These are phyloP conservation scores for Pseudogymnoascus sp. DNA, from an alignment of 2,329 filamentous ascomycete genomes.

Conservation along the genomic window DNA sequence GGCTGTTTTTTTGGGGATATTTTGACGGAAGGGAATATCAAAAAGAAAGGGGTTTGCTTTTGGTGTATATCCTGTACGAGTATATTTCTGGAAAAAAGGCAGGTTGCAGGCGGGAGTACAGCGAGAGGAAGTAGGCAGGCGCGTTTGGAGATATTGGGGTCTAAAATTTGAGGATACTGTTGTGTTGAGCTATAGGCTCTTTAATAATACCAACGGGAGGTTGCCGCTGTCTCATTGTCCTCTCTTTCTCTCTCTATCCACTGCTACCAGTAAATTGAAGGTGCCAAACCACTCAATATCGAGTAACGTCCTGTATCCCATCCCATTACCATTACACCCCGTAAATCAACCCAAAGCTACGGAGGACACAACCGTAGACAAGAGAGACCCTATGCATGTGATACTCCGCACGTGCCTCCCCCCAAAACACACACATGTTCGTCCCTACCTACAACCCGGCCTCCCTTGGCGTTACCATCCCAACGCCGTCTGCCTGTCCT, in stretches of 20 bases:
- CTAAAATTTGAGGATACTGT: not conserved
- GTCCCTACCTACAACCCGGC: not conserved
- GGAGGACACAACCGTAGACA: not conserved
- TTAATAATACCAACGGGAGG: not conserved
- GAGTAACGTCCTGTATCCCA: not conserved
- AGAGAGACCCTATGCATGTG: not conserved
- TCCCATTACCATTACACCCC: not conserved
- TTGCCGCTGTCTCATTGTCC: not conserved
- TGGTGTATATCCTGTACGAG: not conserved
- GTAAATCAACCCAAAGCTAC: not conserved
- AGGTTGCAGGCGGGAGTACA: not conserved
- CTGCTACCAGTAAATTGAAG: not conserved
- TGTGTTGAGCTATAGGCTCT: not conserved
- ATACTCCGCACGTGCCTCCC: not conserved
- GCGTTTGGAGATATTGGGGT: not conserved
- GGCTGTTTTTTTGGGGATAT: not conserved
- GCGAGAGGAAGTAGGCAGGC: not conserved
- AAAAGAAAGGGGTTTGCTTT: not conserved
- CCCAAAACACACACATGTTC: not conserved
- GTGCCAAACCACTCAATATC: not conserved
- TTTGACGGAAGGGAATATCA: not conserved
- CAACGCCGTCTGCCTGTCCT: not conserved
- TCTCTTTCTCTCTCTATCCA: not conserved
- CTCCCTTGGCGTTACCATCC: not conserved
- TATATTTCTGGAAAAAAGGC: slow-evolving; percentile 2